Evolutionary conservation across 495 filamentous ascomycete species (phyloP).

Genomic region (Lasiosphaeris hirsuta): DNA sequence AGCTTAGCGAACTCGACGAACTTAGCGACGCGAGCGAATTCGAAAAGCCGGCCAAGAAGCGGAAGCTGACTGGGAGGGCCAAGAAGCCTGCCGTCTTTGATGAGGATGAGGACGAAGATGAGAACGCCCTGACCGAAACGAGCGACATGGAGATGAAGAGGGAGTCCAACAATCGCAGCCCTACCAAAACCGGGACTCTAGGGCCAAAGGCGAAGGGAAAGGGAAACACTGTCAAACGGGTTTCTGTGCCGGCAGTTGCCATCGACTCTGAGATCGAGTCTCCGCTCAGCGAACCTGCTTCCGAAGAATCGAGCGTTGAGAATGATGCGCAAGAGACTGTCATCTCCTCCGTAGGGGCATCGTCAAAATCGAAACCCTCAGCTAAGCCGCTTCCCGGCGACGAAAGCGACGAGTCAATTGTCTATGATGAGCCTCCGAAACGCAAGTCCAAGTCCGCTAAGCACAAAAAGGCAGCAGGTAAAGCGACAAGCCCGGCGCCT

Average conservation of each 20-base stretch:
- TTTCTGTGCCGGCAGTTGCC: background rate
- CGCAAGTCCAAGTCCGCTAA: slow-evolving; percentile 31
- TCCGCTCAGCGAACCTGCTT: slow-evolving; percentile 6
- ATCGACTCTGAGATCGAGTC: slow-evolving; percentile 6
- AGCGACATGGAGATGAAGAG: slow-evolving; percentile 15
- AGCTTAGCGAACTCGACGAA: slow-evolving; percentile 18
- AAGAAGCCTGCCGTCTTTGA: slow-evolving; percentile 14
- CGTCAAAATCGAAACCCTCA: slow-evolving; percentile 14
- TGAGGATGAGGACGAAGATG: slow-evolving; percentile 35
- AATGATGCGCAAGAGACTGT: no score
- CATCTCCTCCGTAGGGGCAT: no score
- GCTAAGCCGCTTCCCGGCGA: slow-evolving; percentile 48
- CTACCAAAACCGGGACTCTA: background rate
- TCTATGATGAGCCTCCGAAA: slow-evolving; percentile 67
- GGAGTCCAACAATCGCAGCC: background rate
- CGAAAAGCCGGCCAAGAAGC: slow-evolving; percentile 26
- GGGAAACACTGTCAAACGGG: background rate
- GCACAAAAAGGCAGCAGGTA: background rate
- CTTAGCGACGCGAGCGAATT: slow-evolving; percentile 19
- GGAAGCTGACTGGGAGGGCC: slow-evolving; percentile 23
- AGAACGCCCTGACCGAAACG: background rate
- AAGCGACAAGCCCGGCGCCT: background rate
- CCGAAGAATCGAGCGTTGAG: background rate
- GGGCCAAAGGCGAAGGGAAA: slow-evolving; percentile 9
- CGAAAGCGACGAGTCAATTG: slow-evolving; percentile 75